phyloP scores from a whole-genome alignment of 768 basidiomycete species.

The Agaricus subrufescens region DNA sequence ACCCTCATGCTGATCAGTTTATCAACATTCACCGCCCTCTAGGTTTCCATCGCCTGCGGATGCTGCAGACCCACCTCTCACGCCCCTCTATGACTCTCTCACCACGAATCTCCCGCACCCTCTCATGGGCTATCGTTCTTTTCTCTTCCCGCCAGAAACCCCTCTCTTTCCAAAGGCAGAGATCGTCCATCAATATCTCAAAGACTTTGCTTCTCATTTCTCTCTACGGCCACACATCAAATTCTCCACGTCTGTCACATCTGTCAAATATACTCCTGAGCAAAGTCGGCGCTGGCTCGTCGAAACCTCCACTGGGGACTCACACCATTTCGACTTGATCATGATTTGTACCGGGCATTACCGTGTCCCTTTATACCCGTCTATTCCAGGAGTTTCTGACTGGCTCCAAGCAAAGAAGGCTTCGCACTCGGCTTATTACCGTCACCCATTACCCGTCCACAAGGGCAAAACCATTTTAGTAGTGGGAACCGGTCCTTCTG shows the following conservation, averaged over 20 bases:
- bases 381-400: constrained; percentile 48
- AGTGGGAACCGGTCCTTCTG: constrained; percentile 60
- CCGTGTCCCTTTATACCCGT: constrained; percentile 56
- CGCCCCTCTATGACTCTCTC: constrained; percentile 74
- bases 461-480: constrained; percentile 39
- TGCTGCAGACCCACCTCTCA: constrained; percentile 48
- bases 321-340: constrained; percentile 52
- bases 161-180: constrained; percentile 62
- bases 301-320: constrained; percentile 25
- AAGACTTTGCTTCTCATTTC: constrained; percentile 60
- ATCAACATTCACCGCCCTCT: neutral
- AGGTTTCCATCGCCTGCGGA: constrained; percentile 52
- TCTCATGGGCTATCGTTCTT: constrained; percentile 63
- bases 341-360: constrained; percentile 79
- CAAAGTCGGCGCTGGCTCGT: constrained; percentile 41
- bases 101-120: constrained; percentile 83
- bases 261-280: constrained; percentile 31
- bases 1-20: neutral
- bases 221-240: constrained; percentile 56
- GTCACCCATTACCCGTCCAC: constrained; percentile 37
- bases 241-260: constrained; percentile 53
- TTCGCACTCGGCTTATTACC: constrained; percentile 66
- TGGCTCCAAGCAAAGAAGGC: constrained; percentile 55
- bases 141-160: constrained; percentile 67
- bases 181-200: constrained; percentile 64